A percentile compares a stretch with the other conserved stretches of the same genome.
phyloP scores from a whole-genome alignment of 2,329 filamentous ascomycete species.

The Cyanodermella asteris region DNA sequence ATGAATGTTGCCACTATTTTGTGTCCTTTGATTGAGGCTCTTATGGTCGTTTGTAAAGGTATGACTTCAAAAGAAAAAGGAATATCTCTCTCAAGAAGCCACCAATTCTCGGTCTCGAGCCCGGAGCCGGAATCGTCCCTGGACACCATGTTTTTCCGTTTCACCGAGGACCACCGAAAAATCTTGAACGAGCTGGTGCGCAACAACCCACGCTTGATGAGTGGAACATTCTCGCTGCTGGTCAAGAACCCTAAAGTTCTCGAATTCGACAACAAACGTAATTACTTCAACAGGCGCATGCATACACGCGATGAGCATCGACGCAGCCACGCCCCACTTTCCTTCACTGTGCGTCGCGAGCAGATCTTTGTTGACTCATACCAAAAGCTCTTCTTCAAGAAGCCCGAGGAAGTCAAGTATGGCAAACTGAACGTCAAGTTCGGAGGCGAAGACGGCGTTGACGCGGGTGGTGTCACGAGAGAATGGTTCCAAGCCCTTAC shows the following conservation, averaged over 20 bases:
- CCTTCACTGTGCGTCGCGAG: constrained; percentile 75
- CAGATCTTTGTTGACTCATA: constrained; percentile 97
- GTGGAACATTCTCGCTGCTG: constrained; percentile 81
- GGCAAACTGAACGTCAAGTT: constrained; percentile 96
- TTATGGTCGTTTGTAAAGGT: constrained; percentile 99
- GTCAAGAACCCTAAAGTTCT: constrained; percentile 98
- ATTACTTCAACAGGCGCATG: constrained; percentile 89
- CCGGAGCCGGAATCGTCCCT: constrained; percentile 61
- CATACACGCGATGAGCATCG: constrained; percentile 55
- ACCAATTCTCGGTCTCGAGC: constrained; percentile 53
- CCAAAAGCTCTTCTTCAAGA: constrained; percentile 95
- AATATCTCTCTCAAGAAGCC: too few relatives aligned
- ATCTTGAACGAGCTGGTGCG: constrained; percentile 95
- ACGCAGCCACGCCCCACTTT: constrained; percentile 52
- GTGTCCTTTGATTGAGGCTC: constrained; percentile 75
- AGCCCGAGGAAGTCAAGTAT: constrained; percentile 92
- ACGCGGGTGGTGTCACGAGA: constrained; percentile 88
- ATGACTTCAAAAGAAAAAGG: constrained; percentile 52
- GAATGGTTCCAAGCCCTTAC: constrained; percentile 99
- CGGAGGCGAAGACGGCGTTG: constrained; percentile 90
- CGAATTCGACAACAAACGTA: constrained; percentile 98
- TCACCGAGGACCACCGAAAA: constrained; percentile 92
- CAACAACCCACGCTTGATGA: constrained; percentile 96
- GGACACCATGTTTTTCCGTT: constrained; percentile 84
- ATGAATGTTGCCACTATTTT: constrained; percentile 93